Base-by-base conservation (phyloP, 345 rosid species). In the Rhizophora mangle region DNA sequence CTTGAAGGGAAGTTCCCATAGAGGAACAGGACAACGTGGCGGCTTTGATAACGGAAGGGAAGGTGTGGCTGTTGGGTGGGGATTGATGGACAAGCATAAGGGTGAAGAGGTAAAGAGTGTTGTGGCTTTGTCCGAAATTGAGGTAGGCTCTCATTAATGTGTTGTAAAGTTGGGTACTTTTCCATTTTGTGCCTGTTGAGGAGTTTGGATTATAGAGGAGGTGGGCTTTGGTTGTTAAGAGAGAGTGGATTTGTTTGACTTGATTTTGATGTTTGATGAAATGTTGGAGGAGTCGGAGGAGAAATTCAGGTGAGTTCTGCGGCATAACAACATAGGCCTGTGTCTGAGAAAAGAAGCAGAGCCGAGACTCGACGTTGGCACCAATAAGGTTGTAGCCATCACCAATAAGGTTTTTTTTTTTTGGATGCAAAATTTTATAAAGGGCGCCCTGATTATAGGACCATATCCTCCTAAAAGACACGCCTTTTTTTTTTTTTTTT, bases 31-130 rank as follows among this genome's bases (percentile, higher is more conserved):
- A 72, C 24, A 39, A 36, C 0, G 61, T 31, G 34, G 72, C 74
- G 3, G 88, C 85, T 74, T 83, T 91, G 60, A 86, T 71, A n/a
- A 89, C 70, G 73, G 89, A 71, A 81, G 95, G 87, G 85, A 91
- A 91, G 58, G 95, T 87, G 78, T 83, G 83, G 58, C 62, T 29
- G 69, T 80, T 84, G 60, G 95, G 92, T 6, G 58, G 74, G 27
- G 61, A 65, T 69, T 59, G 76, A 74, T 69, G 79, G 73, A 69
- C 71, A 63, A 91, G 88, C 97, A 91, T 85, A 68, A 72, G 78
- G 52, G 69, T 77, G 85, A 91, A 86, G 71, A 89, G 80, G 63
- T 69, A 46, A 60, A 89, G 81, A 59, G 84, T 64, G 21, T 47
- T 60, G 64, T 68, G 70, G 65, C 63, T 64, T 13, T 82, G 80